Evolutionary conservation across 1,139 yeast genomes (phyloP).

Genomic region (Candida glucosophila): DNA sequence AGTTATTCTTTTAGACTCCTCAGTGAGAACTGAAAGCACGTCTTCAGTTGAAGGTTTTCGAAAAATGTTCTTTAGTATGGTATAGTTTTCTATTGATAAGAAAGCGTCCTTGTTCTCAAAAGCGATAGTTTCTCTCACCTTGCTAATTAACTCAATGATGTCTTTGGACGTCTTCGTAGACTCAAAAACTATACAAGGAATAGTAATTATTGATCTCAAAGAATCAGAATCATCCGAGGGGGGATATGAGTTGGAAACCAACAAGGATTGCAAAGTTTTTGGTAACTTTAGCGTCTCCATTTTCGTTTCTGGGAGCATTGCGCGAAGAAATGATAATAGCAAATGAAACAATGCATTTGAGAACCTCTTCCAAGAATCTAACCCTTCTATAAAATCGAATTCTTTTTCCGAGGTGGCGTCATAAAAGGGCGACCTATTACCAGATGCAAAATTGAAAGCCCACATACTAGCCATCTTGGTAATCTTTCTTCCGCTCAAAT

Average conservation of each 20-base stretch:
- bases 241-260: slow-evolving; percentile 60
- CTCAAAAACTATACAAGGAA: slow-evolving; percentile 56
- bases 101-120: slow-evolving; percentile 66
- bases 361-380: slow-evolving; percentile 70
- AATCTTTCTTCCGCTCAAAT: slow-evolving; percentile 71
- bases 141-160: slow-evolving; percentile 36
- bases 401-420: slow-evolving; percentile 34
- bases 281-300: slow-evolving; percentile 53
- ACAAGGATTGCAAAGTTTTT: slow-evolving; percentile 50
- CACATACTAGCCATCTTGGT: slow-evolving; percentile 80
- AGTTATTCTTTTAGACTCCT: slow-evolving; percentile 64
- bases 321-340: slow-evolving; percentile 65
- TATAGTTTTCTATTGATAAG: slow-evolving; percentile 70
- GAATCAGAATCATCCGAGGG: slow-evolving; percentile 37
- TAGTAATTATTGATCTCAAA: slow-evolving; percentile 30
- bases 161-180: slow-evolving; percentile 52
- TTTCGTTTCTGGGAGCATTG: slow-evolving; percentile 65
- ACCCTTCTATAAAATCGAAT: slow-evolving; percentile 56
- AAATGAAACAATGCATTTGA: slow-evolving; percentile 84
- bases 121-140: slow-evolving; percentile 56
- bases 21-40: slow-evolving; percentile 58
- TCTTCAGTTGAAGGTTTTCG: slow-evolving; percentile 48
- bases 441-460: slow-evolving; percentile 55
- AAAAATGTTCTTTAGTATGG: slow-evolving; percentile 65
- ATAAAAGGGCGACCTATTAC: slow-evolving; percentile 23